Evolutionary conservation across 169 alveolate species (phyloP), one percentile per base, ranked within the genome.

Genomic region (Perkinsus marinus): DNA sequence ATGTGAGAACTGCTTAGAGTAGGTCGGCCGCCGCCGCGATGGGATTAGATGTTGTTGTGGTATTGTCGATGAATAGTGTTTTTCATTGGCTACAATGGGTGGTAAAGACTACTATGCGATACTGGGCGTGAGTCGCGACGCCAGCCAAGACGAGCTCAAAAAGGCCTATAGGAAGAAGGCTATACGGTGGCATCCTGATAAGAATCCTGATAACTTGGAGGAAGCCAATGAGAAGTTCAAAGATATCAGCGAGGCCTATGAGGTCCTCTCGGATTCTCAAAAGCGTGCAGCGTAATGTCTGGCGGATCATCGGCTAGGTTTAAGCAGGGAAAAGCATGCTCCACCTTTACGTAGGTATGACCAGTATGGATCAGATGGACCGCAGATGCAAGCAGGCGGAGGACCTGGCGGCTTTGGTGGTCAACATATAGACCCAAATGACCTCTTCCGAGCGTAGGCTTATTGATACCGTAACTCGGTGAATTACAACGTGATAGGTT

Each of bases 221-320:
- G 97, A 96, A 69, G 98, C 98, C 0, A 95, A 95, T 79, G 97
- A 94, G 94, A 95, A 95, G 91, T 98, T 98, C 93, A 97, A 97
- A 92, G 94, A 95, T 90, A 96, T 98, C 39, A 95, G 97, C 46
- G 98, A 96, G 93, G 99, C 99, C 19, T 98, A 98, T 93, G 96
- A 96, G 90, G 97, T 96, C 22, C 95, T 98, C 57, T 95, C 98
- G 19, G 98, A 97, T 93, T 94, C 96, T 37, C 95, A 95, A 46
- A 97, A 98, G 92, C 95, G 98, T 92, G 95, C 91, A 57, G 79
- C 34, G 79, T 57, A 57, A 16, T 57, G 22, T 30, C 7, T 30
- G 79, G 79, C 36, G n/a, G n/a, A n/a, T n/a, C n/a, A n/a, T n/a
- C n/a, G n/a, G n/a, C n/a, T n/a, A n/a, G n/a, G n/a, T n/a, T n/a